Conservation (phyloP, 2,329 filamentous ascomycete genomes). For the Trichoderma gracile region DNA sequence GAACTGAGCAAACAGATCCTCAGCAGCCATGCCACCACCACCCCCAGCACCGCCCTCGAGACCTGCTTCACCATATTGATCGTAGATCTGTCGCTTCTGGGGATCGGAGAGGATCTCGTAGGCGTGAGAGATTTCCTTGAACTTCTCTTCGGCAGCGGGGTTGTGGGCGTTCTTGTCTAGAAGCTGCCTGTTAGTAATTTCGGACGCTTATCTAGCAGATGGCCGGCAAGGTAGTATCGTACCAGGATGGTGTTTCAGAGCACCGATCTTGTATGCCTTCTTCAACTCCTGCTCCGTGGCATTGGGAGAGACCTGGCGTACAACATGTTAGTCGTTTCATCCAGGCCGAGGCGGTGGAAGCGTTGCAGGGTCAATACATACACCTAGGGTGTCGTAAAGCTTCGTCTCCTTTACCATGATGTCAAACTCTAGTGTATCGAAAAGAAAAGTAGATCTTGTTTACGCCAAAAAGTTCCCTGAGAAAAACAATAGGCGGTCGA, state of each 20-base stretch:
- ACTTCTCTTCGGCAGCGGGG: conserved; percentile 91
- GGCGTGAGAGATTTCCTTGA: conserved; percentile 95
- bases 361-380: conserved; percentile 46
- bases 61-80: conserved; percentile 96
- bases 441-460: background rate
- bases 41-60: conserved; percentile 82
- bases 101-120: conserved; percentile 93
- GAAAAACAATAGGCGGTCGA: background rate
- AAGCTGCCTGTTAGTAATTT: conserved; percentile 26
- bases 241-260: conserved; percentile 84
- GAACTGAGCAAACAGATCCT: conserved; percentile 96
- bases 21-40: conserved; percentile 80
- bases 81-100: conserved; percentile 89
- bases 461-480: conserved; percentile 5
- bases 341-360: background rate
- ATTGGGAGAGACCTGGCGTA: conserved; percentile 67
- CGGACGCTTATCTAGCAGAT: background rate
- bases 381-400: conserved; percentile 76
- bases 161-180: conserved; percentile 95
- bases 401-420: conserved; percentile 80
- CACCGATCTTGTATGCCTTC: conserved; percentile 83
- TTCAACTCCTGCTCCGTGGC: conserved; percentile 86
- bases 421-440: conserved; percentile 29
- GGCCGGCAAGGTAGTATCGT: conserved; percentile 40
- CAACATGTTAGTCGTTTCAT: conserved; percentile 29